A percentile compares a stretch with the other conserved stretches of the same genome.
Conservation (phyloP, 148 eudicot genomes). For the Bassia scoparia region DNA sequence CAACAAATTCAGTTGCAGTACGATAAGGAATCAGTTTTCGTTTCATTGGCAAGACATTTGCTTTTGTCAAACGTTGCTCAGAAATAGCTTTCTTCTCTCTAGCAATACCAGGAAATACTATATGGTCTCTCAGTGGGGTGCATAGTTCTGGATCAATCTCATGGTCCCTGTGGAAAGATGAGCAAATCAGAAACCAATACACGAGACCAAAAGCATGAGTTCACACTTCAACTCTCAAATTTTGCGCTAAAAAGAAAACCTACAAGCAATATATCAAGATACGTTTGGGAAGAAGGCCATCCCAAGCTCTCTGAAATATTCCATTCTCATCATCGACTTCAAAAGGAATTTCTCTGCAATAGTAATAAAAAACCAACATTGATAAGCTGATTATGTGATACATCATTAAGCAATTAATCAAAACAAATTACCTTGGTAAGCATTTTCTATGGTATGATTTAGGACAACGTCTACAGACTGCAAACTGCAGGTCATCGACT, state of each 20-base stretch:
- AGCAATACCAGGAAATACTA: constrained; percentile 41
- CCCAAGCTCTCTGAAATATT: constrained; percentile 67
- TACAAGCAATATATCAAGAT: constrained; percentile 78
- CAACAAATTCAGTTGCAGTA: constrained; percentile 15
- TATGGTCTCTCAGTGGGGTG: constrained; percentile 70
- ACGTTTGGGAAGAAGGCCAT: constrained; percentile 59
- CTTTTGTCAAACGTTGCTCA: constrained; percentile 9
- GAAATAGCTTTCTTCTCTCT: constrained; percentile 20
- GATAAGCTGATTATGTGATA: neutral
- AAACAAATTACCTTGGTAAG: constrained; percentile 58
- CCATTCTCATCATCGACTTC: constrained; percentile 24
- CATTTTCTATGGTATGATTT: constrained; percentile 80
- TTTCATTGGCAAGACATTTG: constrained; percentile 19
- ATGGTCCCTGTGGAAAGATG: constrained; percentile 52
- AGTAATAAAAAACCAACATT: neutral
- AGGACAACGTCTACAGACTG: constrained; percentile 88
- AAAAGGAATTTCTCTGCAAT: constrained; percentile 48
- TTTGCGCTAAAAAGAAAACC: constrained; percentile 19
- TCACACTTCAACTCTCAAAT: constrained; percentile 1
- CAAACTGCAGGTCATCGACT: constrained; percentile 57
- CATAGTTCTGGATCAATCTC: constrained; percentile 45
- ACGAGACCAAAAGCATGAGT: neutral
- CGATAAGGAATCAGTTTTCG: constrained; percentile 7
- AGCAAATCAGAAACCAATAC: constrained; percentile 17
- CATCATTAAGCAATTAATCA: neutral